These are phyloP conservation scores for Orychophragmus violaceus DNA, from an alignment of 345 rosid genomes.

Conservation along the genomic window DNA sequence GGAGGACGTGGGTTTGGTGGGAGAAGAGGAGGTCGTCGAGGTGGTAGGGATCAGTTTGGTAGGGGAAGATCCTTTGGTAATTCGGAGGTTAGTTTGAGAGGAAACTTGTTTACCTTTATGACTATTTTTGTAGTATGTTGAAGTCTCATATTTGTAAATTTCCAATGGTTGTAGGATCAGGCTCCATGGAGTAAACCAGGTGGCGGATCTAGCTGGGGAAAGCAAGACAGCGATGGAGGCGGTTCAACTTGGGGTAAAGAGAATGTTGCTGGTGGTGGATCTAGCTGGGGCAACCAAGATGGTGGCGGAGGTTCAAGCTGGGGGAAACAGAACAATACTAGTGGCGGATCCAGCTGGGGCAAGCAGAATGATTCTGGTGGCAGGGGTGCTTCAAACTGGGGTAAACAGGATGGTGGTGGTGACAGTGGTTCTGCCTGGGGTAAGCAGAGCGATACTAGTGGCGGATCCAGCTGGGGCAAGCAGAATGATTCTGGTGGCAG, in stretches of 20 bases:
- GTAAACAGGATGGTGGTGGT: constrained; percentile 28
- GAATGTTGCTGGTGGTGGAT: not conserved
- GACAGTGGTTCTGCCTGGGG: constrained; percentile 24
- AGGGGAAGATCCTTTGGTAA: constrained; percentile 29
- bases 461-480: not conserved
- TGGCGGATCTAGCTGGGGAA: constrained; percentile 16
- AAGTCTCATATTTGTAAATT: not conserved
- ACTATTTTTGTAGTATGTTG: not conserved
- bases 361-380: not conserved
- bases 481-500: constrained; percentile 3
- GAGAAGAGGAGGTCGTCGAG: constrained; percentile 29
- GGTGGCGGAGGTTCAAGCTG: not conserved
- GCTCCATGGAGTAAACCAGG: constrained; percentile 30
- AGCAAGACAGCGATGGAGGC: constrained; percentile 1
- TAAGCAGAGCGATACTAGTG: not conserved
- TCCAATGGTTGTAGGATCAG: constrained; percentile 17
- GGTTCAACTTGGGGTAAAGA: constrained; percentile 10
- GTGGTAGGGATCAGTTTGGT: constrained; percentile 35
- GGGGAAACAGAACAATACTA: constrained; percentile 7
- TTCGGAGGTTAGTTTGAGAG: constrained; percentile 23
- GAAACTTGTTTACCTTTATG: not conserved
- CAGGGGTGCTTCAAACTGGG: constrained; percentile 23
- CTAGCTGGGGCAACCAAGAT: constrained; percentile 17
- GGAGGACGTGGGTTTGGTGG: constrained; percentile 35
- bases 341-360: not conserved